These are phyloP conservation scores for Pseudogymnoascus sp. DNA, from an alignment of 2,329 filamentous ascomycete genomes.

Conservation along the genomic window DNA sequence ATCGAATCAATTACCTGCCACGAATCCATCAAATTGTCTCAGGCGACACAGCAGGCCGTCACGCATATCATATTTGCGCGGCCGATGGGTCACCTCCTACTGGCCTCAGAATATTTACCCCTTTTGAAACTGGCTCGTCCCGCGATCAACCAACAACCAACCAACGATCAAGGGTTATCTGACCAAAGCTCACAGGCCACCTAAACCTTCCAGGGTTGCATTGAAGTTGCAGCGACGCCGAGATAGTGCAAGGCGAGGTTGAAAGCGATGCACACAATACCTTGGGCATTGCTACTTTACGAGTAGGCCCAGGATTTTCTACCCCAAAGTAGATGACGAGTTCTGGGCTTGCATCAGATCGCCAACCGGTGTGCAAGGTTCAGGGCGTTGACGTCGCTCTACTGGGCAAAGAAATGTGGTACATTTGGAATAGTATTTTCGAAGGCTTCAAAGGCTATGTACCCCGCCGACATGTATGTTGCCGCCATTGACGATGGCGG, in stretches of 20 bases:
- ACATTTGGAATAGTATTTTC: background rate
- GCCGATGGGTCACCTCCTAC: constrained; percentile 1
- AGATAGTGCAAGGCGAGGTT: background rate
- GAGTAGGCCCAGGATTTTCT: background rate
- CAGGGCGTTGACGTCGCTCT: background rate
- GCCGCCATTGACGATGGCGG: constrained; percentile 11
- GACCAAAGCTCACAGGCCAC: background rate
- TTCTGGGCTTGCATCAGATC: background rate
- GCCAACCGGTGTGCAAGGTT: constrained; percentile 8
- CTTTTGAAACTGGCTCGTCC: background rate
- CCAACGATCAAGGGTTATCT: background rate
- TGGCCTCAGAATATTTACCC: constrained; percentile 4
- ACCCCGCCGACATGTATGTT: constrained; percentile 4
- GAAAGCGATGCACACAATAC: background rate
- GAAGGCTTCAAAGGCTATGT: background rate
- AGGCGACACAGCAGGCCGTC: background rate
- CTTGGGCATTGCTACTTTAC: constrained; percentile 7
- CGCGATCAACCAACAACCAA: background rate
- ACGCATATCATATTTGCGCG: constrained; percentile 9
- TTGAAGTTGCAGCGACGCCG: background rate
- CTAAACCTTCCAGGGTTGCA: background rate
- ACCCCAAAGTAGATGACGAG: background rate
- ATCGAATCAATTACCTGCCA: constrained; percentile 1
- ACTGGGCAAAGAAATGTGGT: background rate
- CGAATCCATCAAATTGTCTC: constrained; percentile 4